These are phyloP conservation scores for Lachnellula occidentalis DNA, from an alignment of 2,329 filamentous ascomycete species.

Conservation along the genomic window DNA sequence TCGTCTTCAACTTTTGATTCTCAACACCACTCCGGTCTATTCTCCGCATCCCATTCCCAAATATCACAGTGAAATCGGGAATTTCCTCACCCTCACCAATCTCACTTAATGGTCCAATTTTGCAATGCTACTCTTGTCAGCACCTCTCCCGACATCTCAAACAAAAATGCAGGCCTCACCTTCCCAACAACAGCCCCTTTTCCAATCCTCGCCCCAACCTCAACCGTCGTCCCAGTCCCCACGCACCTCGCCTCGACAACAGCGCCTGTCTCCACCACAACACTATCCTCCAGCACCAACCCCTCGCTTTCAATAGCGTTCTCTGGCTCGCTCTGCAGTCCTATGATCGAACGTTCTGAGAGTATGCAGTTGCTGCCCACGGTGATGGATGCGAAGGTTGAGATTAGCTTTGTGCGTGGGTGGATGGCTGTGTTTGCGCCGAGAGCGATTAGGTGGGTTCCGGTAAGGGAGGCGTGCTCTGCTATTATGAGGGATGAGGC, in stretches of 20 bases:
- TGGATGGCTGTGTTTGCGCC: conserved; percentile 78
- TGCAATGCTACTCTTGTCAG: conserved; percentile 53
- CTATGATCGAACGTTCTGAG: conserved; percentile 60
- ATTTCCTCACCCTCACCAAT: conserved; percentile 53
- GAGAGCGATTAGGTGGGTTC: conserved; percentile 73
- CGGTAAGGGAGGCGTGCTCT: conserved; percentile 58
- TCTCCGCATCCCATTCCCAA: conserved; percentile 55
- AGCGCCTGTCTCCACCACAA: conserved; percentile 51
- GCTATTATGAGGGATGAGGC: conserved; percentile 56
- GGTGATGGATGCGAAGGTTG: conserved; percentile 70
- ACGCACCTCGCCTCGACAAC: conserved; percentile 48
- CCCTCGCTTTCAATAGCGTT: conserved; percentile 17
- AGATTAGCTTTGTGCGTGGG: conserved; percentile 74
- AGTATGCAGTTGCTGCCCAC: conserved; percentile 79
- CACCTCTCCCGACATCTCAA: not conserved
- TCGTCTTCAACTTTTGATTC: conserved; percentile 56
- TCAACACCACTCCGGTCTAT: conserved; percentile 55
- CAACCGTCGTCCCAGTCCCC: conserved; percentile 35
- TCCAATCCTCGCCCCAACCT: conserved; percentile 55
- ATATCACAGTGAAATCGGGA: conserved; percentile 64
- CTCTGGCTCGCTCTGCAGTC: conserved; percentile 35
- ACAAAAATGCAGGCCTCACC: conserved; percentile 36
- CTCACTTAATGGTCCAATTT: conserved; percentile 59
- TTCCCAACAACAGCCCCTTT: conserved; percentile 57
- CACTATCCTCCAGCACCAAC: conserved; percentile 54